Evolutionary conservation across 106 monocot genomes (phyloP), one percentile per base, ranked within the genome.

Genomic region (Allium cepa): DNA sequence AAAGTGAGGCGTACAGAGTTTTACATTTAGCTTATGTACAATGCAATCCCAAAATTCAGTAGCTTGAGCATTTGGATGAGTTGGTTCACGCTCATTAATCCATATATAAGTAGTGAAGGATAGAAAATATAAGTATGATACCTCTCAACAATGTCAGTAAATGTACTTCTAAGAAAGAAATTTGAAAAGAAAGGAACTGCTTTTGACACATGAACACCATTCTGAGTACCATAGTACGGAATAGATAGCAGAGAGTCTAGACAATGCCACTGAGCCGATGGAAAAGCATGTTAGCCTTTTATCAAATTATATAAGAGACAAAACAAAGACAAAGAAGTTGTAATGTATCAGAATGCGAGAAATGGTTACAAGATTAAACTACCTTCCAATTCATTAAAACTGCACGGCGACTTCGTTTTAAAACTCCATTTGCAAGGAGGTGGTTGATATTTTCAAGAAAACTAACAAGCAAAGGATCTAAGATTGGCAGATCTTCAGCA

Each of bases 341-440:
- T 36, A 1, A 36, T 36, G 36, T 36, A 36, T 0, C 36, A 36
- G 36, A 36, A 36, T 36, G 36, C 3, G 36, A 36, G 36, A 36
- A 36, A 36, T 2, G 36, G 36, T 36, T 36, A 36, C 36, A 36
- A 9, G 8, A 17, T 7, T 65, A 45, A n/a, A 36, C 56, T 7
- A 88, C 91, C 91, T 96, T 96, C 88, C 85, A 91, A 59, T 81
- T 77, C 83, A 96, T 81, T 50, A 96, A 72, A 84, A 96, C 75
- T 63, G 95, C 88, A 47, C 84, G 81, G 46, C 95, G 85, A 60
- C 95, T 91, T 67, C 91, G 79, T 26, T 81, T 80, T 56, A 91
- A 73, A 50, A 72, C 22, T 73, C 85, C 85, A 73, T 79, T 76
- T 57, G 60, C 73, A 71, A 88, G 83, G 8, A 91, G 81, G 68